These are phyloP conservation scores for Pyrenophora teres DNA, from an alignment of 2,329 filamentous ascomycete species.

Conservation along the genomic window DNA sequence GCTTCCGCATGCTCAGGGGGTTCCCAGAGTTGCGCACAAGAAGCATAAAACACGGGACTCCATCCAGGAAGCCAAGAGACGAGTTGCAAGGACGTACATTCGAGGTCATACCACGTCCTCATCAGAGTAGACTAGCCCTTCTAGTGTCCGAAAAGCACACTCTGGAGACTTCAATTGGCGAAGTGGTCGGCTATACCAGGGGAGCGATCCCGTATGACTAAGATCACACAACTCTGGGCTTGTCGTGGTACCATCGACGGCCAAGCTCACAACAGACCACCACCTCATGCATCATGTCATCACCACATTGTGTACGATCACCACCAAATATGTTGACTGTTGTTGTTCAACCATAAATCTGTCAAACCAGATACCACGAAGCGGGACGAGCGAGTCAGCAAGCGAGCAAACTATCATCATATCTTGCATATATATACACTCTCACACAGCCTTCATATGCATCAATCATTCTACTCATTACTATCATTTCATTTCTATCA, in stretches of 20 bases:
- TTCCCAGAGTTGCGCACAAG: neutral
- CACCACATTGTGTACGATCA: too few relatives aligned
- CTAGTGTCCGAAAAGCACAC: too few relatives aligned
- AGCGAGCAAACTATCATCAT: neutral
- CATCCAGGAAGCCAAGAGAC: too few relatives aligned
- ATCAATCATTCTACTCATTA: neutral
- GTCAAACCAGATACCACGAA: neutral
- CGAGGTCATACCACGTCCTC: neutral
- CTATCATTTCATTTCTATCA: too few relatives aligned
- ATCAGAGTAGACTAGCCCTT: too few relatives aligned
- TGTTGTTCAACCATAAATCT: neutral
- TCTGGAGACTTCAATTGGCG: too few relatives aligned
- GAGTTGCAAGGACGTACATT: neutral
- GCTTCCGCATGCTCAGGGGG: neutral
- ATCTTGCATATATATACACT: neutral
- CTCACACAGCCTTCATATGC: neutral
- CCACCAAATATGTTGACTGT: neutral
- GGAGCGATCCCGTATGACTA: too few relatives aligned
- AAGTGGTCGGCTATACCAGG: too few relatives aligned
- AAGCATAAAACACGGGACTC: neutral
- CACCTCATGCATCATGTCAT: too few relatives aligned
- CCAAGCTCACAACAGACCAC: too few relatives aligned
- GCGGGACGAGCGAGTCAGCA: neutral
- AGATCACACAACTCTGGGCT: too few relatives aligned
- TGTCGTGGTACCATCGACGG: too few relatives aligned